Percentiles rank a stretch among this genome's conserved stretches.
Conservation (phyloP, 257 asterid species). For the Nicotiana otophora region DNA sequence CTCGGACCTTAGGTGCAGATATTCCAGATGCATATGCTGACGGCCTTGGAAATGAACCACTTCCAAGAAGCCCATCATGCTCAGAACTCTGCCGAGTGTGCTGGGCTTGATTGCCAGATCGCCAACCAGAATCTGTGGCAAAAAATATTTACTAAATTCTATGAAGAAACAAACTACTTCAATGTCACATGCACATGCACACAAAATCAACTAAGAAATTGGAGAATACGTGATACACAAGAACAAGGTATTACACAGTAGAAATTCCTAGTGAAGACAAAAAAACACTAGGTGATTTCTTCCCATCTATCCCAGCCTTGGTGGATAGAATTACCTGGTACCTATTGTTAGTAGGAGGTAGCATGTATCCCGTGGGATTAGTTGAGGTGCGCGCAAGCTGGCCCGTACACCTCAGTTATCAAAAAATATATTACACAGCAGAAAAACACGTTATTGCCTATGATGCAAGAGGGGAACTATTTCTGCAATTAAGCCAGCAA, state of each 20-base stretch:
- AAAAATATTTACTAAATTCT: background rate
- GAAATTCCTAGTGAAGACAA: background rate
- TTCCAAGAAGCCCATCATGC: slow-evolving; percentile 97
- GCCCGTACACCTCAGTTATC: too few species aligned
- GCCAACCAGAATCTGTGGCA: slow-evolving; percentile 64
- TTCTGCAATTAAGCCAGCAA: too few species aligned
- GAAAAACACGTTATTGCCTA: too few species aligned
- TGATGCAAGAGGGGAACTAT: too few species aligned
- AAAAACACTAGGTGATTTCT: too few species aligned
- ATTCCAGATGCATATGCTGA: slow-evolving; percentile 59
- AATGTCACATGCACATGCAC: background rate
- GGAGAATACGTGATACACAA: background rate
- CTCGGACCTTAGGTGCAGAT: slow-evolving; percentile 49
- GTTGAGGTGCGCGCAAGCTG: too few species aligned
- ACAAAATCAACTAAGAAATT: background rate
- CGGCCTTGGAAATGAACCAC: slow-evolving; percentile 90
- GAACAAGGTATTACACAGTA: background rate
- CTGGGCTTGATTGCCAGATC: slow-evolving; percentile 48
- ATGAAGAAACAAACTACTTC: background rate
- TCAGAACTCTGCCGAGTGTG: slow-evolving; percentile 82
- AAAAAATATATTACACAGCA: too few species aligned
- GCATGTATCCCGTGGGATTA: too few species aligned
- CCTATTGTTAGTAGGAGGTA: too few species aligned
- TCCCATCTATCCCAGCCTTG: too few species aligned
- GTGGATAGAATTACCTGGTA: too few species aligned